Percentiles rank a stretch among this genome's conserved stretches.
Evolutionary conservation across 1,284 basidiomycete genomes (phyloP).

Genomic region (Abortiporus biennis): DNA sequence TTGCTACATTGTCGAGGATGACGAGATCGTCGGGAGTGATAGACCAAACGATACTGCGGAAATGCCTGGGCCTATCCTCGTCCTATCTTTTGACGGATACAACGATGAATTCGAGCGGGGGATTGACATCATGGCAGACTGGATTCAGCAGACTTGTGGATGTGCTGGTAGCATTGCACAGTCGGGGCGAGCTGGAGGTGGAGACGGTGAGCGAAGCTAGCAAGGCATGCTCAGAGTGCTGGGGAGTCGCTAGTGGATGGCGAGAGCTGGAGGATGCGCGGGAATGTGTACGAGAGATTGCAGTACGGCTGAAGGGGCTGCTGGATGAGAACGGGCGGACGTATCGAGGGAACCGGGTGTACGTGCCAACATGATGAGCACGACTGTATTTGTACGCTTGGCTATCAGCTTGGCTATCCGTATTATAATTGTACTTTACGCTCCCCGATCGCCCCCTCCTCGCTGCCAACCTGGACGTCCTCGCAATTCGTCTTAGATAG

Average conservation of each 20-base stretch:
- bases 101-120: slow-evolving; percentile 52
- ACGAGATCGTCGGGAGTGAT: slow-evolving; percentile 39
- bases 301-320: slow-evolving; percentile 54
- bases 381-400: too few relatives aligned
- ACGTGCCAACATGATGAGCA: slow-evolving; percentile 38
- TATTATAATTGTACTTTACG: too few relatives aligned
- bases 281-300: slow-evolving; percentile 52
- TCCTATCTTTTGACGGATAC: slow-evolving; percentile 72
- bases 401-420: too few relatives aligned
- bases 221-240: slow-evolving; percentile 77
- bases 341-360: slow-evolving; percentile 57
- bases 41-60: slow-evolving; percentile 58
- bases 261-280: slow-evolving; percentile 54
- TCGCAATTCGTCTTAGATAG: too few relatives aligned
- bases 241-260: slow-evolving; percentile 66
- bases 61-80: slow-evolving; percentile 60
- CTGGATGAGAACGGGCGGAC: slow-evolving; percentile 63
- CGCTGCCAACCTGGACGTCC: too few relatives aligned
- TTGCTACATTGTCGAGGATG: slow-evolving; percentile 46
- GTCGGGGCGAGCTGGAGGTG: slow-evolving; percentile 55
- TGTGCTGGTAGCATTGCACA: slow-evolving; percentile 61
- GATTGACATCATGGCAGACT: slow-evolving; percentile 53
- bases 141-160: slow-evolving; percentile 68
- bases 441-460: too few relatives aligned
- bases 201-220: slow-evolving; percentile 68